These are phyloP conservation scores for Tricholomella constricta DNA, from an alignment of 768 basidiomycete genomes.

Conservation along the genomic window DNA sequence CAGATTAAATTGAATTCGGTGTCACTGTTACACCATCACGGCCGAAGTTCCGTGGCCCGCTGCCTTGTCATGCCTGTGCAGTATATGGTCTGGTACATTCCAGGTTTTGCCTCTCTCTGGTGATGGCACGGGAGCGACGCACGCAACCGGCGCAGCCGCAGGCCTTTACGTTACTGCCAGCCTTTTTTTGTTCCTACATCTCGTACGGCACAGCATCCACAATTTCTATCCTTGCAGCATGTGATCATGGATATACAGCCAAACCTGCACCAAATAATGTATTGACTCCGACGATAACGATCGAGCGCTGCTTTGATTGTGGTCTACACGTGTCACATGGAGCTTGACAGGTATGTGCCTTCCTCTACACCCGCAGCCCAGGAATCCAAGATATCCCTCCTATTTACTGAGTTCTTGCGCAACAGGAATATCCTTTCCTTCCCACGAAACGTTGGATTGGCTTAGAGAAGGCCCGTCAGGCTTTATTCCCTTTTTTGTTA, in stretches of 20 bases:
- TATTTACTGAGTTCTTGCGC: not conserved
- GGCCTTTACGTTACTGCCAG: not conserved
- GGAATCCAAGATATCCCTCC: not conserved
- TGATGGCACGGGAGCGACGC: not conserved
- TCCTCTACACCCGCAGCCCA: conserved; percentile 4
- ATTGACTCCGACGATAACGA: conserved; percentile 11
- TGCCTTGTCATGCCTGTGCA: conserved; percentile 8
- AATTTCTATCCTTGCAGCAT: not conserved
- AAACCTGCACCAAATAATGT: not conserved
- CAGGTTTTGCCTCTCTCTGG: not conserved
- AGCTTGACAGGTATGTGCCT: conserved; percentile 8
- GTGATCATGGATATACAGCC: not conserved
- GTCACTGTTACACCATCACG: conserved; percentile 1
- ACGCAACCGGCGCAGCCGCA: not conserved
- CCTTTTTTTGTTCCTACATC: not conserved
- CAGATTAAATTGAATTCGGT: conserved; percentile 4
- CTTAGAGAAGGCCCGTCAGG: too few species aligned
- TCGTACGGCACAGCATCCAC: not conserved
- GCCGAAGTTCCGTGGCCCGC: conserved; percentile 4
- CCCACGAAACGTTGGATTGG: conserved; percentile 6
- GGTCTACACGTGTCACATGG: conserved; percentile 12
- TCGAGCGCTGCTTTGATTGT: conserved; percentile 1
- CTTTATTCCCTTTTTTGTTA: too few species aligned
- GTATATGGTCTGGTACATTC: too few species aligned
- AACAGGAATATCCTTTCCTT: conserved; percentile 1